phyloP scores from a whole-genome alignment of 495 filamentous ascomycete species.

The Trichoderma virens region DNA sequence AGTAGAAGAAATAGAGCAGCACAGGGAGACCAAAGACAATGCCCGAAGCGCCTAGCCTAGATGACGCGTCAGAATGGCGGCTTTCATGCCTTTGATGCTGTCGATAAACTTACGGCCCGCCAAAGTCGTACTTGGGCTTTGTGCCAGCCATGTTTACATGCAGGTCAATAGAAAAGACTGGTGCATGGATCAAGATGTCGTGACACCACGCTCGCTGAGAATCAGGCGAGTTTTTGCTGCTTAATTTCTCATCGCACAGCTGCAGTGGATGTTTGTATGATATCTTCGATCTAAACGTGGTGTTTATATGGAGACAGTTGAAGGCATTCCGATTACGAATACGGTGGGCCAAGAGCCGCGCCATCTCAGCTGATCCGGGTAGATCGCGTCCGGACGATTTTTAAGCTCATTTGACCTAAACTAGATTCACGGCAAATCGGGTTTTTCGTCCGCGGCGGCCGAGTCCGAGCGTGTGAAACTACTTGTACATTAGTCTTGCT shows the following conservation, averaged over 20 bases:
- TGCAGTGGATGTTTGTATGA: neutral
- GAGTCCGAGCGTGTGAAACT: no score
- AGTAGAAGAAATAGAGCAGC: conserved; percentile 64
- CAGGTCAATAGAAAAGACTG: neutral
- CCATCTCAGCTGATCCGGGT: conserved; percentile 3
- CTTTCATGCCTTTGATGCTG: neutral
- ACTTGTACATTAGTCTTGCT: no score
- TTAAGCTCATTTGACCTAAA: no score
- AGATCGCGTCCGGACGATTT: neutral
- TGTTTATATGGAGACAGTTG: neutral
- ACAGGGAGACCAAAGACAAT: conserved; percentile 72
- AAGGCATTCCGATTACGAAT: neutral
- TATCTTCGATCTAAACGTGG: neutral
- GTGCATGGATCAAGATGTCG: neutral
- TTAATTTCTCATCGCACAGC: neutral
- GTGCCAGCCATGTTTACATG: neutral
- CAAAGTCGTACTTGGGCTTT: conserved; percentile 64
- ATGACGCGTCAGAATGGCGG: neutral
- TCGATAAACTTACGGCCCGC: conserved; percentile 66
- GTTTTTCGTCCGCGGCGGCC: no score
- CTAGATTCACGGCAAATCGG: no score
- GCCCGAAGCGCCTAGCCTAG: conserved; percentile 63
- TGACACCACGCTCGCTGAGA: neutral
- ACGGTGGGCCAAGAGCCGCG: neutral
- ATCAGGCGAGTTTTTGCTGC: neutral